Percentiles rank a stretch among this genome's conserved stretches.
Evolutionary conservation across 345 rosid species (phyloP).

Genomic region (Acer yangbiense): DNA sequence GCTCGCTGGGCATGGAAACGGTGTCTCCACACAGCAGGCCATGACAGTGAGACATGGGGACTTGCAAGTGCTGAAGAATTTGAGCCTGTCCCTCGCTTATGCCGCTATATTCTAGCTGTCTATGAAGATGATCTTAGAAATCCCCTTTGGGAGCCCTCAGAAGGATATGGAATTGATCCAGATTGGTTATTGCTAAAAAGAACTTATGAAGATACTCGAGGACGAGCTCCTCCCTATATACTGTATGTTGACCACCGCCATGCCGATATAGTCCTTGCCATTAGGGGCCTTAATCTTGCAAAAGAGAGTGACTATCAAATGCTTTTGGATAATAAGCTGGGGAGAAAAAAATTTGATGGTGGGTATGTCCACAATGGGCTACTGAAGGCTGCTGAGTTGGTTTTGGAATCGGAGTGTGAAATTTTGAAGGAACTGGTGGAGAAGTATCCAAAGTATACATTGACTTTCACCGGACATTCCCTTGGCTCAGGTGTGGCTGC

Average conservation of each 20-base stretch:
- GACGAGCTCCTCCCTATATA: conserved; percentile 78
- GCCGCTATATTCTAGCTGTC: conserved; percentile 86
- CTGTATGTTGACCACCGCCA: conserved; percentile 81
- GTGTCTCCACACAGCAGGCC: conserved; percentile 88
- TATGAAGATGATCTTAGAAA: conserved; percentile 83
- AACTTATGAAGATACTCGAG: conserved; percentile 75
- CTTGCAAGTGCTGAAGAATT: conserved; percentile 80
- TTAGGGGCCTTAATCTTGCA: conserved; percentile 86
- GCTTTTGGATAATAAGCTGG: conserved; percentile 86
- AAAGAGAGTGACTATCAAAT: conserved; percentile 86
- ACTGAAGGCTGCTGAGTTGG: conserved; percentile 84
- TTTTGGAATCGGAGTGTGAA: conserved; percentile 76
- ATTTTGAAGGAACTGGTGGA: conserved; percentile 63
- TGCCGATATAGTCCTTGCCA: conserved; percentile 69
- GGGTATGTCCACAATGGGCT: conserved; percentile 97
- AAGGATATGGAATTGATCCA: conserved; percentile 85
- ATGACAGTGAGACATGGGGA: conserved; percentile 93
- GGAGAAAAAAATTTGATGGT: conserved; percentile 76
- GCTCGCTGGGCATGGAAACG: conserved; percentile 98
- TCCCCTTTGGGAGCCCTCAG: conserved; percentile 91
- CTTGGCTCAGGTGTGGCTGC: conserved; percentile 96
- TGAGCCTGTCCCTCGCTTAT: conserved; percentile 85
- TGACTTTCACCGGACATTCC: conserved; percentile 93
- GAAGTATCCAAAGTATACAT: conserved; percentile 70
- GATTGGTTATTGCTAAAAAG: conserved; percentile 61